Evolutionary conservation across 2,329 filamentous ascomycete species (phyloP), one percentile per base, ranked within the genome.

Genomic region (Trichoderma polysporum): DNA sequence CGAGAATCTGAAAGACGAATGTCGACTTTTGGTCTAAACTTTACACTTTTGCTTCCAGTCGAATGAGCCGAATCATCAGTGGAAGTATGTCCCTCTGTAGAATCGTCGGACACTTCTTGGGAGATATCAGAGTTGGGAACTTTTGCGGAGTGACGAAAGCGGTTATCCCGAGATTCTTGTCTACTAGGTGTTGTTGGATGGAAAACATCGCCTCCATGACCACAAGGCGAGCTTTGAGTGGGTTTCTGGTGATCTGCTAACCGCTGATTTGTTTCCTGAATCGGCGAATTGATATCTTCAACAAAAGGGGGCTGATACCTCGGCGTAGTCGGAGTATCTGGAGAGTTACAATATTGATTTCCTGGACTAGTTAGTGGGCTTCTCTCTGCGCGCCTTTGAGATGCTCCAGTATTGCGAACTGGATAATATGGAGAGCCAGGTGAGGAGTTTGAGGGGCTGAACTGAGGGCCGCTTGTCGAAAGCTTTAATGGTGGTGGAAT

Each of bases 341-440:
- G 41, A 41, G 54, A 61, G 45, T 50, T 39, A 39, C 45, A 31
- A 17, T 60, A 66, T 39, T 56, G 37, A 19, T 37, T 27, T 49
- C 29, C 58, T 29, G 62, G 31, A 15, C 68, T 66, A 17, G 59
- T 37, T 1, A 68, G 67, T 10, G 70, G 66, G 12, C 69, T 69
- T 27, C 76, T 68, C 50, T 77, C 71, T 22, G 72, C 73, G 59
- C 76, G 71, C 12, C 76, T 74, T 17, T 72, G 70, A 27, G 72
- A 70, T 29, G 76, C 74, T 31, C 74, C 72, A 33, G 68, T 52
- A 17, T 52, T 70, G 22, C 76, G 72, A 12, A 70, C 68, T 4
- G 74, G 71, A 33, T 66, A 70, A 58, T 72, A 74, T 8, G 69
- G 66, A 0, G 70, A 66, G 6, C 59, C 47, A 29, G 70, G 60